These are phyloP conservation scores for Aspergillus floridensis DNA, from an alignment of 2,329 filamentous ascomycete species.

Conservation along the genomic window DNA sequence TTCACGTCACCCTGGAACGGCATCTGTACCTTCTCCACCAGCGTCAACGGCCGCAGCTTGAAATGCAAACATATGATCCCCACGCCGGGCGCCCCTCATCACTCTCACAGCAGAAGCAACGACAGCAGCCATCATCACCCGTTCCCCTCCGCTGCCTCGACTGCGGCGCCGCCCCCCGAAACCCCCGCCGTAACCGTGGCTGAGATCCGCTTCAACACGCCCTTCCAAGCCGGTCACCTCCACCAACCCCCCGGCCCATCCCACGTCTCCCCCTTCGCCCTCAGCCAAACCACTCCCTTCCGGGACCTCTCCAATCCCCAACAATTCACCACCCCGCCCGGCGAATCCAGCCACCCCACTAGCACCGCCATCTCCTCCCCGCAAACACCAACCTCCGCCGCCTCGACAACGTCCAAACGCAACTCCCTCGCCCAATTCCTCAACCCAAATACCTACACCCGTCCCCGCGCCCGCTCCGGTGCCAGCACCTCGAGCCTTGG, in stretches of 20 bases:
- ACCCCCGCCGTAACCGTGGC: conserved; percentile 59
- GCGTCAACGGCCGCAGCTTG: conserved; percentile 69
- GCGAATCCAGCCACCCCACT: conserved; percentile 1
- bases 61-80: conserved; percentile 70
- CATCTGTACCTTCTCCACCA: conserved; percentile 79
- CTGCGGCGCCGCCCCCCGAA: neutral
- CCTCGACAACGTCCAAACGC: conserved; percentile 26
- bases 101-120: conserved; percentile 9
- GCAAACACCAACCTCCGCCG: neutral
- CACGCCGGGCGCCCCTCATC: conserved; percentile 24
- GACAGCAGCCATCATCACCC: conserved; percentile 10
- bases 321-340: conserved; percentile 1
- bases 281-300: conserved; percentile 19
- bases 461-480: conserved; percentile 28
- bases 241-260: conserved; percentile 25
- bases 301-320: conserved; percentile 11
- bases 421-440: conserved; percentile 31
- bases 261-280: conserved; percentile 23
- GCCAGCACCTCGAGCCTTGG: conserved; percentile 22
- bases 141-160: neutral
- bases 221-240: conserved; percentile 48
- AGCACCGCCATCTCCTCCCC: neutral
- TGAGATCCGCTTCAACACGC: conserved; percentile 87
- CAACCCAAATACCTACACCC: conserved; percentile 28
- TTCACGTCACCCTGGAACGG: conserved; percentile 87